Evolutionary conservation across 73 alveolate genomes (phyloP).

Genomic region (Breviolum minutum): DNA sequence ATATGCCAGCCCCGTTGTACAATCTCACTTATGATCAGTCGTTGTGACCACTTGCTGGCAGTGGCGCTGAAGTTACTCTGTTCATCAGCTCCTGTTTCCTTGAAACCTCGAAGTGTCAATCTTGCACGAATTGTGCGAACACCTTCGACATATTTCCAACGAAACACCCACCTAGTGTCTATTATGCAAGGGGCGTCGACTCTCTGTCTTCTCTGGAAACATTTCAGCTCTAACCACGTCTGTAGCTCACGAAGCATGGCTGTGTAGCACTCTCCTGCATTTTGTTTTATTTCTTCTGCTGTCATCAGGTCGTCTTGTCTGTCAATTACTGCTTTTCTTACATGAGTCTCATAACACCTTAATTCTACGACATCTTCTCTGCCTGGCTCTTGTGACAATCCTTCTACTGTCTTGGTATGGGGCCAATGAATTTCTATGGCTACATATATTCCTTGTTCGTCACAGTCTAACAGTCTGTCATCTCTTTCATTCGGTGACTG

Average conservation of each 20-base stretch:
- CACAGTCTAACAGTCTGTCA: background rate
- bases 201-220: background rate
- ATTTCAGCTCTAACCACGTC: background rate
- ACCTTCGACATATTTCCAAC: background rate
- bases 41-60: background rate
- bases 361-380: background rate
- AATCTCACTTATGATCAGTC: background rate
- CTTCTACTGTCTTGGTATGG: too few species aligned
- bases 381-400: background rate
- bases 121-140: background rate
- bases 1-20: constrained; percentile 13
- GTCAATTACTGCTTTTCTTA: constrained; percentile 9
- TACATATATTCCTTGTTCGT: background rate
- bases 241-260: background rate
- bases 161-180: background rate
- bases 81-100: background rate
- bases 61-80: background rate
- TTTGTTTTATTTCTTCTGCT: background rate
- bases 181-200: background rate
- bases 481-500: background rate
- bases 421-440: too few species aligned
- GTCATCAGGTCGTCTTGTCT: background rate
- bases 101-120: constrained; percentile 5
- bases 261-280: background rate
- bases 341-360: background rate